phyloP scores from a whole-genome alignment of 805 yeast species.

The Metschnikowia baotianmanensis region DNA sequence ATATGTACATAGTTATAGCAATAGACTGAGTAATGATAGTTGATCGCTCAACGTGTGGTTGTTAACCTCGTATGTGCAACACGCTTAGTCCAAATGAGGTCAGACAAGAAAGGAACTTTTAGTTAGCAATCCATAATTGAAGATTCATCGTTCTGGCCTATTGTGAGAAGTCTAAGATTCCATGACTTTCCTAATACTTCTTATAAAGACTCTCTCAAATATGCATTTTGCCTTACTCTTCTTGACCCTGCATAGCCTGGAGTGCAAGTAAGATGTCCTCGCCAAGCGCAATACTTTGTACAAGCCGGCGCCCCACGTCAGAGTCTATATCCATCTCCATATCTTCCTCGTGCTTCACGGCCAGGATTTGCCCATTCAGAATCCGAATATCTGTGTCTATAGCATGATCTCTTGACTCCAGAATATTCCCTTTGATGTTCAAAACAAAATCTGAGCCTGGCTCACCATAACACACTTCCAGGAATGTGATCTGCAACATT shows the following conservation, averaged over 20 bases:
- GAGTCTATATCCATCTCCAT: slow-evolving; percentile 22
- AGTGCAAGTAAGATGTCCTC: slow-evolving; percentile 31
- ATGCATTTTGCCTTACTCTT: too few relatives aligned
- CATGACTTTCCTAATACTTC: too few relatives aligned
- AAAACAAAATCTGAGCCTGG: slow-evolving; percentile 24
- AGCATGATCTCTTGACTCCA: slow-evolving; percentile 5
- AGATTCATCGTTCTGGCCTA: too few relatives aligned
- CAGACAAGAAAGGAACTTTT: too few relatives aligned
- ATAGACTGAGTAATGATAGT: too few relatives aligned
- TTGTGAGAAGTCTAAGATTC: too few relatives aligned
- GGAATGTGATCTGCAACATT: slow-evolving; percentile 16
- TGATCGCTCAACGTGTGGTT: too few relatives aligned
- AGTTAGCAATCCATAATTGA: too few relatives aligned
- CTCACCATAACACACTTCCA: slow-evolving; percentile 25
- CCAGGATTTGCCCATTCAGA: slow-evolving; percentile 28
- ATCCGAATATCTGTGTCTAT: slow-evolving; percentile 26
- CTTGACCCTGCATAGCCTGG: too few relatives aligned
- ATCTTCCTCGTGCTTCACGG: neutral
- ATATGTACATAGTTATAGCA: slow-evolving; percentile 13
- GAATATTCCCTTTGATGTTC: slow-evolving; percentile 19
- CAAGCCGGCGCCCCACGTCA: slow-evolving; percentile 21
- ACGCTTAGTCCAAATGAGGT: too few relatives aligned
- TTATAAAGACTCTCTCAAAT: too few relatives aligned
- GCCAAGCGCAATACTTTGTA: slow-evolving; percentile 27
- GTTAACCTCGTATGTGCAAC: too few relatives aligned